Evolutionary conservation across 495 filamentous ascomycete species (phyloP).

Genomic region (Lasiosphaeria miniovina): DNA sequence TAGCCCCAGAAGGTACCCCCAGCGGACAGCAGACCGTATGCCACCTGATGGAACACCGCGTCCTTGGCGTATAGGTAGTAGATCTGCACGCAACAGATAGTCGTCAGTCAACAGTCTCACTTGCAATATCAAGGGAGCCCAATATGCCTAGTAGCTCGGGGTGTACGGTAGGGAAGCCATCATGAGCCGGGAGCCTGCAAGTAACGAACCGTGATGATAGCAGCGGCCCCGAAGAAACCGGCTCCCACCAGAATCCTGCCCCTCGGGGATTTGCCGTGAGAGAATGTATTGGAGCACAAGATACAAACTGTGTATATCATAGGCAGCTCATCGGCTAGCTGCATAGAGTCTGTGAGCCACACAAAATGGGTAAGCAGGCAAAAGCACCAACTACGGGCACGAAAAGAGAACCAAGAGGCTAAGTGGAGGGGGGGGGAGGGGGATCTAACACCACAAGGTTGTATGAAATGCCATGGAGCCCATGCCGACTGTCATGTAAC

Average conservation of each 20-base stretch:
- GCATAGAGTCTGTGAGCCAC: constrained; percentile 76
- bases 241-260: constrained; percentile 58
- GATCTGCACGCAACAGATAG: constrained; percentile 37
- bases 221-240: constrained; percentile 58
- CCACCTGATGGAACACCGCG: constrained; percentile 87
- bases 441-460: constrained; percentile 70
- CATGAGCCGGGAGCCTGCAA: no score
- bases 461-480: constrained; percentile 83
- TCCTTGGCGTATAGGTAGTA: constrained; percentile 95
- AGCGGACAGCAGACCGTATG: constrained; percentile 77
- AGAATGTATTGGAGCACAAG: constrained; percentile 78
- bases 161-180: no score
- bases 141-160: no score
- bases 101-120: background rate
- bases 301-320: constrained; percentile 99
- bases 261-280: constrained; percentile 59
- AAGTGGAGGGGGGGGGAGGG: background rate
- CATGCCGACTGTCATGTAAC: constrained; percentile 75
- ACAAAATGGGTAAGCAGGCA: background rate
- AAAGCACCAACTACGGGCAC: no score
- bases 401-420: constrained; percentile 13
- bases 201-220: constrained; percentile 68
- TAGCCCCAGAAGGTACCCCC: constrained; percentile 76
- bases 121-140: background rate
- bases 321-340: constrained; percentile 90